These are phyloP conservation scores for Macroventuria anomochaeta DNA, from an alignment of 2,329 filamentous ascomycete species.

Conservation along the genomic window DNA sequence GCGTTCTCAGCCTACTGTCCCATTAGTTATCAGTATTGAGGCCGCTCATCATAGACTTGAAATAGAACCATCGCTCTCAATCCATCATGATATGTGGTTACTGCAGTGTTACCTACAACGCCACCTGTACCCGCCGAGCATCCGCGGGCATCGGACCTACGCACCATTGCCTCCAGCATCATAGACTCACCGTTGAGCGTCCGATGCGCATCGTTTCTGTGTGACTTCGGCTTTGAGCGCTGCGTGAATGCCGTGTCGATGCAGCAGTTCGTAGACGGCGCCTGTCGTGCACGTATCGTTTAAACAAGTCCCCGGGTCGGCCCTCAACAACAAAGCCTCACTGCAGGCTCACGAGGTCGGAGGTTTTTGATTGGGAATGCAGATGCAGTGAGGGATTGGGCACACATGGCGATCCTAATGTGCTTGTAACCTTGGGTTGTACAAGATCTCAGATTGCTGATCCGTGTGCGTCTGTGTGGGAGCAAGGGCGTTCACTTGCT, in stretches of 20 bases:
- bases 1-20: no score
- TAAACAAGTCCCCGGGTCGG: not conserved
- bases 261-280: not conserved
- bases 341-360: slow-evolving; percentile 1
- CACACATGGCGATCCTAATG: slow-evolving; percentile 4
- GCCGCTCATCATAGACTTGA: no score
- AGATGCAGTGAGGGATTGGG: not conserved
- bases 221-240: not conserved
- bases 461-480: not conserved
- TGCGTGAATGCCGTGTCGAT: no score
- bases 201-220: not conserved
- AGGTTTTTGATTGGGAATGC: not conserved
- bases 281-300: not conserved
- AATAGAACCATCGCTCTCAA: not conserved
- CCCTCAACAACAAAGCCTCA: not conserved
- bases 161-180: not conserved
- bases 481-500: not conserved
- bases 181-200: not conserved
- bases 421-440: slow-evolving; percentile 1
- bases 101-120: slow-evolving; percentile 3
- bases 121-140: slow-evolving; percentile 1
- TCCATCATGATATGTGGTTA: not conserved
- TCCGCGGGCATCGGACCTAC: not conserved
- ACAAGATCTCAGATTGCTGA: slow-evolving; percentile 7
- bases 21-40: no score